These are phyloP conservation scores for Potentilla sterilis DNA, from an alignment of 306 rosid genomes.

Conservation along the genomic window DNA sequence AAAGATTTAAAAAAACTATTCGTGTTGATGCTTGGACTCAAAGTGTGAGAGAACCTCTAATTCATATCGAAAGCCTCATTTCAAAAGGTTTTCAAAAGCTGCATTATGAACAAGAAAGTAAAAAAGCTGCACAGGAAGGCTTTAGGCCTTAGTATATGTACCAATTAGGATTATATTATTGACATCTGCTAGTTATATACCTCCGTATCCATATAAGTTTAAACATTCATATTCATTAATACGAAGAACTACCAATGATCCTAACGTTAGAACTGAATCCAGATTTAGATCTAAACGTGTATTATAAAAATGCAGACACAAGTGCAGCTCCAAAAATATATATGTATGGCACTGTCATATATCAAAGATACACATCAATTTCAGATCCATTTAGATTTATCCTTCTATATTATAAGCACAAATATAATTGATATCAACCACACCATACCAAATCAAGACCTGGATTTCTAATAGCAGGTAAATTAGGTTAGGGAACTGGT, in stretches of 20 bases:
- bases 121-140: slow-evolving; percentile 10
- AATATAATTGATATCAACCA: background rate
- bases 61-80: background rate
- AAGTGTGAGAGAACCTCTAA: background rate
- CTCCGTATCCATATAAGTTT: slow-evolving; percentile 5
- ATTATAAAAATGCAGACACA: slow-evolving; percentile 21
- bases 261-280: slow-evolving; percentile 25
- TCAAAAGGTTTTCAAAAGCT: slow-evolving; percentile 31
- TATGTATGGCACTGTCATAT: background rate
- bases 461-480: background rate
- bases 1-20: background rate
- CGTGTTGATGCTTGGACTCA: background rate
- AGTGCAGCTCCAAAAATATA: background rate
- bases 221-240: slow-evolving; percentile 20
- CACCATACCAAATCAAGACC: background rate
- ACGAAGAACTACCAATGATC: slow-evolving; percentile 15
- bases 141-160: background rate
- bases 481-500: background rate
- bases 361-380: background rate
- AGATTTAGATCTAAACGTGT: slow-evolving; percentile 40
- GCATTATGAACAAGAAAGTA: slow-evolving; percentile 22
- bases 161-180: background rate
- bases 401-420: background rate
- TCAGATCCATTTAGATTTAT: background rate
- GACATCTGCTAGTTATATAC: background rate